Evolutionary conservation across 208 protist species (phyloP).

Genomic region (Acanthamoeba healyi): DNA sequence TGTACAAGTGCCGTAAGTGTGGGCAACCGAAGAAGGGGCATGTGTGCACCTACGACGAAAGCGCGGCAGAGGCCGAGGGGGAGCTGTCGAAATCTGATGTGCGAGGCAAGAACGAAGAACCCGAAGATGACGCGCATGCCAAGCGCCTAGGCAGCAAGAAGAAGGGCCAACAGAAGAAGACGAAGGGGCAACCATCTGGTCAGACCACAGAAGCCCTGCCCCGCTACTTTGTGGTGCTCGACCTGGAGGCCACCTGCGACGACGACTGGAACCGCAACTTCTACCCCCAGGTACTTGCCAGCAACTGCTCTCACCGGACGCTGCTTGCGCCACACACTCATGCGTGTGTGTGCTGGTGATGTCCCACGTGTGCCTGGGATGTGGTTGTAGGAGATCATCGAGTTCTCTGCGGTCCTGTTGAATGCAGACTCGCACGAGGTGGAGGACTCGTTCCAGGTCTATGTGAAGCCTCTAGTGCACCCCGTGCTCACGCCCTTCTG

Average conservation of each 20-base stretch:
- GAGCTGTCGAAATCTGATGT: neutral
- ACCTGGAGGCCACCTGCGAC: conserved; percentile 97
- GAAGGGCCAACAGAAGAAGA: neutral
- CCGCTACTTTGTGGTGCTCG: conserved; percentile 90
- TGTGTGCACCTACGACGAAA: neutral
- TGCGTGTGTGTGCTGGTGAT: neutral
- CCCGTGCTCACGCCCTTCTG: conserved; percentile 94
- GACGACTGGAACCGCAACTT: conserved; percentile 41
- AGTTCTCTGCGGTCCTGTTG: conserved; percentile 95
- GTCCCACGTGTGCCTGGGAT: too few species aligned
- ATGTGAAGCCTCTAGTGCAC: conserved; percentile 92
- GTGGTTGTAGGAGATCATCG: conserved; percentile 96
- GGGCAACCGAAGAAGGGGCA: neutral
- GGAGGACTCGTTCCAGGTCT: conserved; percentile 83
- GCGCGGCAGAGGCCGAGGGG: neutral
- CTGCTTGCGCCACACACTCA: too few species aligned
- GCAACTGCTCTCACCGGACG: too few species aligned
- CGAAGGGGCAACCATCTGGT: neutral
- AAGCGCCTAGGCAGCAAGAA: too few species aligned
- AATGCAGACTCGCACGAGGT: conserved; percentile 7
- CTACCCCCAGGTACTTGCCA: conserved; percentile 60
- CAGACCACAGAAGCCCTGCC: neutral
- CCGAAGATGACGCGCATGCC: too few species aligned
- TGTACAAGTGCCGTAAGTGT: neutral
- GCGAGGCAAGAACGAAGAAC: too few species aligned